phyloP scores from a whole-genome alignment of 1,139 yeast genomes.

The Kurtzmaniella natalensis region DNA sequence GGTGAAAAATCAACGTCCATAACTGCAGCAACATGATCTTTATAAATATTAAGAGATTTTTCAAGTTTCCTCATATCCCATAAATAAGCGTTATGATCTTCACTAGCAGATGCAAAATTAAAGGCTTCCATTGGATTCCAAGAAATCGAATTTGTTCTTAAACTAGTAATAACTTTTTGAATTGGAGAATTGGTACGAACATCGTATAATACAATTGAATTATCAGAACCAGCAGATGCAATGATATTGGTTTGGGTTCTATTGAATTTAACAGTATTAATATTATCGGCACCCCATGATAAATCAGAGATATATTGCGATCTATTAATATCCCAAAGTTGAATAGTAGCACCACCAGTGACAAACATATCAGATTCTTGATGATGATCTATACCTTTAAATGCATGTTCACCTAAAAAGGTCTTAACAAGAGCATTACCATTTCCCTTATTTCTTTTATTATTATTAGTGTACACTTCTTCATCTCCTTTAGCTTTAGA shows the following conservation, averaged over 20 bases:
- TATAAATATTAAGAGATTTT: conserved; percentile 75
- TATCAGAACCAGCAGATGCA: conserved; percentile 91
- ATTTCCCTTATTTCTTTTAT: conserved; percentile 12
- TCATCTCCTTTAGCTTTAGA: conserved; percentile 29
- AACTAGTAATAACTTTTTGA: conserved; percentile 78
- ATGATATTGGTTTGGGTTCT: conserved; percentile 84
- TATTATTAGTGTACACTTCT: conserved; percentile 22
- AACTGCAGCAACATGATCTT: conserved; percentile 96
- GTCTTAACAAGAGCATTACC: conserved; percentile 62
- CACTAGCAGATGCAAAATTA: conserved; percentile 86
- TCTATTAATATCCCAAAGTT: conserved; percentile 84
- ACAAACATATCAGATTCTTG: conserved; percentile 69
- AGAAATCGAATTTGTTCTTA: conserved; percentile 80
- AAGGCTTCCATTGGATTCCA: conserved; percentile 99
- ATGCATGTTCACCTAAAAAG: conserved; percentile 78
- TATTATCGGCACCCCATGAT: conserved; percentile 96
- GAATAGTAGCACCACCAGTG: conserved; percentile 87
- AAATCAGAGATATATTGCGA: conserved; percentile 72
- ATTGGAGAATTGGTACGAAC: conserved; percentile 89
- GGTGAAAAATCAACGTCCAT: conserved; percentile 94
- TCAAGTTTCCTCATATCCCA: conserved; percentile 95
- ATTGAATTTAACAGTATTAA: conserved; percentile 79
- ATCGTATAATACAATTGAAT: conserved; percentile 87
- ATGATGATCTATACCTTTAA: conserved; percentile 85
- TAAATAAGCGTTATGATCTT: conserved; percentile 90